Evolutionary conservation across 495 filamentous ascomycete genomes (phyloP), one percentile per base, ranked within the genome.

Genomic region (Penicillium macrosclerotiorum): DNA sequence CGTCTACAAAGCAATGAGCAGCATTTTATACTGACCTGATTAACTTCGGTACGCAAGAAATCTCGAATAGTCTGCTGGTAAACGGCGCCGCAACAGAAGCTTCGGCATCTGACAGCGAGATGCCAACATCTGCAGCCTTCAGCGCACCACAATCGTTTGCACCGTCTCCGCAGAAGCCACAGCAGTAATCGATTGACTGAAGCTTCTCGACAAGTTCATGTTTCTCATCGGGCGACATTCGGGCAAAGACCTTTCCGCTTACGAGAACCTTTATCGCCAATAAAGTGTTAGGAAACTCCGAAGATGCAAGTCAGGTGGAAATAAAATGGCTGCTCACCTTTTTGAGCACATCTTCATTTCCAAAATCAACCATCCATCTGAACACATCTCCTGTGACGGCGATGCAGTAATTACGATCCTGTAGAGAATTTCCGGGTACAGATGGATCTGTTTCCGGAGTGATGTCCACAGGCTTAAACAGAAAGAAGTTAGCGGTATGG

Each of bases 191-290:
- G 45, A 99, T 86, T 51, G 89, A 90, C 58, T 99, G 94, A 14
- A 99, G 79, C 60, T 95, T 97, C 63, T 97, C 91, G 9, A 99
- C 90, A 8, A 99, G 74, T 61, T 99, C 94, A 63, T 97, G 92
- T 61, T 99, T 99, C 67, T 99, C 93, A 64, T 99, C 94, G 1
- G 94, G 94, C 12, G 91, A 96, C 94, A 99, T 99, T 48, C 94
- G 82, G 18, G 94, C 94, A 67, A 95, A 99, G 1, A 99, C 88
- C 71, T 93, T 93, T 18, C 90, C 90, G 43, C 80, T 77, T 20
- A 93, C 86, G 49, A 99, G 86, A 81, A 96, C 89, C 79, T 90
- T 25, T 0, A 18, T 3, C 29, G 45, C 24, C 46, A 18, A 13
- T 26, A 18, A 49, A 36, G 20, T 29, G 8, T 7, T 37, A 22